phyloP scores from a whole-genome alignment of 192 early-diverging fungal genomes.

The Podila epicladia region DNA sequence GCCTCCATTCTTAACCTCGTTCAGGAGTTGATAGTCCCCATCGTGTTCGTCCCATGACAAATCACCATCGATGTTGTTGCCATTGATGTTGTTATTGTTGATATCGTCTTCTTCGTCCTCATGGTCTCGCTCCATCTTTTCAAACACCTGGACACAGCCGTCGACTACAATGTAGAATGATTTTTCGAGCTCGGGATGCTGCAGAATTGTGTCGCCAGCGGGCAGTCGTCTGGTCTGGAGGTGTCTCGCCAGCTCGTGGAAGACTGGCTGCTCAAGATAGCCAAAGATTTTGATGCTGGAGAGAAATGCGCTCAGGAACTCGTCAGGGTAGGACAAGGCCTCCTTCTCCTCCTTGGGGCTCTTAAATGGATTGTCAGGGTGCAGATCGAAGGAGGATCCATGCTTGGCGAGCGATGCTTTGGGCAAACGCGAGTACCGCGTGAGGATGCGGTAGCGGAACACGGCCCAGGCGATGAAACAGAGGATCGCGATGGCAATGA shows the following conservation, averaged over 20 bases:
- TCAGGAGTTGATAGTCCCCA: slow-evolving; percentile 74
- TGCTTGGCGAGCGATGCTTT: slow-evolving; percentile 51
- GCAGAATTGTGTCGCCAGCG: slow-evolving; percentile 81
- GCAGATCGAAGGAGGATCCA: slow-evolving; percentile 73
- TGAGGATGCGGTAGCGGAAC: slow-evolving; percentile 77
- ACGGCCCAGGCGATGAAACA: slow-evolving; percentile 61
- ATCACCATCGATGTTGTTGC: slow-evolving; percentile 47
- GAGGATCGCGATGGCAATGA: slow-evolving; percentile 49
- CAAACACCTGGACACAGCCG: slow-evolving; percentile 91
- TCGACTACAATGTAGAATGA: slow-evolving; percentile 98
- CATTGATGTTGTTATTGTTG: slow-evolving; percentile 51
- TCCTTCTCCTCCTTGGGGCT: slow-evolving; percentile 65
- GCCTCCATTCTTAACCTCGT: slow-evolving; percentile 90
- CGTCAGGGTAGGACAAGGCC: slow-evolving; percentile 68
- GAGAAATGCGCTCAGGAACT: slow-evolving; percentile 85
- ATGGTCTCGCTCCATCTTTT: slow-evolving; percentile 60
- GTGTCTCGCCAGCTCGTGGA: slow-evolving; percentile 94
- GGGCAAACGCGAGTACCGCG: slow-evolving; percentile 77
- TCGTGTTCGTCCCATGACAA: slow-evolving; percentile 55
- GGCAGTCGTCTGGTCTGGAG: slow-evolving; percentile 80
- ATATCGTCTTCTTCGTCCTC: slow-evolving; percentile 52
- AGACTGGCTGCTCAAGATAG: slow-evolving; percentile 95
- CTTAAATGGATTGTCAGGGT: slow-evolving; percentile 67
- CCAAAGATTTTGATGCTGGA: slow-evolving; percentile 95
- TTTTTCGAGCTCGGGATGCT: slow-evolving; percentile 71